Evolutionary conservation across 2,329 filamentous ascomycete genomes (phyloP).

Genomic region (Dichotomopilus funicola): DNA sequence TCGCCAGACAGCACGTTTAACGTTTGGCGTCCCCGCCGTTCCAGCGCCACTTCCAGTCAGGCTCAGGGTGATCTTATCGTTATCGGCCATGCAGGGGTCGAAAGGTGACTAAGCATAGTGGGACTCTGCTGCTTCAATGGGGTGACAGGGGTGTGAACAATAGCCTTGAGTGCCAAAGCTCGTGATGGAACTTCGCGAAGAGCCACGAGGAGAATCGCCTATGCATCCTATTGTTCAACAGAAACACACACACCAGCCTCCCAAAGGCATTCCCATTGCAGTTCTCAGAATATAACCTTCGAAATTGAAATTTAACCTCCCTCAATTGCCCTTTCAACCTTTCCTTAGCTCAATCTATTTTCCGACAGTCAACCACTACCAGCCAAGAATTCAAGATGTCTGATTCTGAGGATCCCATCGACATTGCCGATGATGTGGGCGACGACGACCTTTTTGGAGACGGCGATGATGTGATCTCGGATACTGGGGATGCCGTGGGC

Average conservation of each 20-base stretch:
- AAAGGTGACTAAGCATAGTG: background rate
- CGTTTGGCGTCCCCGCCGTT: conserved; percentile 14
- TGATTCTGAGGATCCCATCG: conserved; percentile 49
- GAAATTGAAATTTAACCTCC: background rate
- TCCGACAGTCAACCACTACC: too few species aligned
- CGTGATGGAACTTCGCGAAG: background rate
- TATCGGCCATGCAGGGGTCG: background rate
- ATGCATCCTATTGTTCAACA: background rate
- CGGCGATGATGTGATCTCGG: conserved; percentile 48
- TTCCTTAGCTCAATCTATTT: too few species aligned
- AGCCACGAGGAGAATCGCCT: background rate
- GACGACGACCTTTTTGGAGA: conserved; percentile 59
- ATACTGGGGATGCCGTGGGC: conserved; percentile 55
- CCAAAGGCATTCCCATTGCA: background rate
- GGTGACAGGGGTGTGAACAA: background rate
- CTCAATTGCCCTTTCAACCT: background rate
- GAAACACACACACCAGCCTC: too few species aligned
- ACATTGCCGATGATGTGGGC: conserved; percentile 43
- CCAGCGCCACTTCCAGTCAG: conserved; percentile 7
- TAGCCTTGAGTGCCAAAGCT: background rate
- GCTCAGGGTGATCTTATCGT: background rate
- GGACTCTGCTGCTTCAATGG: background rate
- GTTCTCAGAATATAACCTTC: background rate
- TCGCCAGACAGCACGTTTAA: conserved; percentile 2
- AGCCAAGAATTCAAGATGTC: conserved; percentile 37